Evolutionary conservation across 495 filamentous ascomycete species (phyloP).

Genomic region (Penicillium canescens): DNA sequence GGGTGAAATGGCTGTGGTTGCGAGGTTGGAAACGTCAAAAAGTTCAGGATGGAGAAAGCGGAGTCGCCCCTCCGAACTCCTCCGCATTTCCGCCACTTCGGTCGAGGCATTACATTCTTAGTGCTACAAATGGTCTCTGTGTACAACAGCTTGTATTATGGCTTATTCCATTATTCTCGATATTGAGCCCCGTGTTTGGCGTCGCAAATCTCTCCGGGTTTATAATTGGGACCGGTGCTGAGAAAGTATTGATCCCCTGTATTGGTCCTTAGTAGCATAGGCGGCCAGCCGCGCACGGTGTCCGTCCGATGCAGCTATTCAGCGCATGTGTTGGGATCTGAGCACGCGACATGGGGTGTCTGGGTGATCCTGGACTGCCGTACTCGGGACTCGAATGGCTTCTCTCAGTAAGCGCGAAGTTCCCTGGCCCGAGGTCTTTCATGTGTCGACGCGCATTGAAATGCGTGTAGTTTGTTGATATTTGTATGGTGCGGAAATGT

Average conservation of each 20-base stretch:
- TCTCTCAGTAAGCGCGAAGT: neutral
- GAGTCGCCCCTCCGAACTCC: constrained; percentile 38
- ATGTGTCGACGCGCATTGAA: constrained; percentile 4
- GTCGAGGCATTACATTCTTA: constrained; percentile 4
- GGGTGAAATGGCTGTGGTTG: constrained; percentile 27
- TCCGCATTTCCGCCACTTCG: constrained; percentile 33
- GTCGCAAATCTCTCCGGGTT: neutral
- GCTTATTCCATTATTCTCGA: neutral
- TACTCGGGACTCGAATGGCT: neutral
- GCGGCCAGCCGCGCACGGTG: neutral
- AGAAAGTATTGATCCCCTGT: neutral
- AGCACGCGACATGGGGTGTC: constrained; percentile 11
- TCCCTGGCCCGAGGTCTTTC: neutral
- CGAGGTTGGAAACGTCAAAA: constrained; percentile 14
- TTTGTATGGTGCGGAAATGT: neutral
- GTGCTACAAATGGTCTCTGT: neutral
- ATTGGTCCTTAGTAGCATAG: neutral
- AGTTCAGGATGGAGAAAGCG: constrained; percentile 28
- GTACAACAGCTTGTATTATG: neutral
- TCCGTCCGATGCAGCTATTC: constrained; percentile 1
- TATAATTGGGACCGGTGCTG: neutral
- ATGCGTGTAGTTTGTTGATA: neutral
- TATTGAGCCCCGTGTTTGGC: neutral
- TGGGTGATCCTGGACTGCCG: neutral
- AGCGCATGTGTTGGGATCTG: constrained; percentile 6